phyloP scores from a whole-genome alignment of 768 basidiomycete genomes.

The Pulveroboletus frians region DNA sequence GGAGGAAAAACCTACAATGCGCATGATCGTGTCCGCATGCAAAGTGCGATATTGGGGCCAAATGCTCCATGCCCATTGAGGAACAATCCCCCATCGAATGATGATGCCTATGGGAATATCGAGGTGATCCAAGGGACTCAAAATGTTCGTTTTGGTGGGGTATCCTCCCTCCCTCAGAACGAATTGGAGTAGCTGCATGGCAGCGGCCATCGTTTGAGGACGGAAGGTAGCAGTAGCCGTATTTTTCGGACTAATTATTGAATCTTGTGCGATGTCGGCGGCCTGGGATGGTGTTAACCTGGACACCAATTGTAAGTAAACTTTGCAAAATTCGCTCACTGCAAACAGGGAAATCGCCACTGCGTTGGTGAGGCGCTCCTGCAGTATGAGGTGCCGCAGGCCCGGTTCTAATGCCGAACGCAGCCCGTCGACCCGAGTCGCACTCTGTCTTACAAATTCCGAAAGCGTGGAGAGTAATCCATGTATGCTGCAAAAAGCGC shows the following conservation, averaged over 20 bases:
- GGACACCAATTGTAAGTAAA: background rate
- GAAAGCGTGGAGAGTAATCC: constrained; percentile 11
- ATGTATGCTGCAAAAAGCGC: constrained; percentile 8
- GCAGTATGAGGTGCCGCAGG: constrained; percentile 13
- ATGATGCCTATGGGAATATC: constrained; percentile 47
- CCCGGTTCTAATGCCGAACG: constrained; percentile 2
- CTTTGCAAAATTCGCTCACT: constrained; percentile 18
- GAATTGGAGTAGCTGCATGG: constrained; percentile 42
- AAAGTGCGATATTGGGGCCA: constrained; percentile 54
- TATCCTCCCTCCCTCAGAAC: constrained; percentile 32
- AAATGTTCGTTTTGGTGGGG: constrained; percentile 1
- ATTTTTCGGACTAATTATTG: background rate
- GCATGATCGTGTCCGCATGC: constrained; percentile 44
- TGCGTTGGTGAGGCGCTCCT: constrained; percentile 30
- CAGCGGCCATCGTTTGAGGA: constrained; percentile 41
- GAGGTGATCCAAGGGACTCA: constrained; percentile 20
- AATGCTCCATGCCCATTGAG: constrained; percentile 61
- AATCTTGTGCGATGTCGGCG: constrained; percentile 13
- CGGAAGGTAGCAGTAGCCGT: constrained; percentile 31
- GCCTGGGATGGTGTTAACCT: constrained; percentile 13
- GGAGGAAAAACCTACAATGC: constrained; percentile 38
- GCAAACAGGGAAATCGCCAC: constrained; percentile 35
- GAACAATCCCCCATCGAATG: constrained; percentile 51
- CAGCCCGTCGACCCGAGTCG: constrained; percentile 11
- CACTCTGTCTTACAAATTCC: constrained; percentile 21